phyloP scores from a whole-genome alignment of 108 stramenopile species.

The Pseudonitzschia delicatissima region DNA sequence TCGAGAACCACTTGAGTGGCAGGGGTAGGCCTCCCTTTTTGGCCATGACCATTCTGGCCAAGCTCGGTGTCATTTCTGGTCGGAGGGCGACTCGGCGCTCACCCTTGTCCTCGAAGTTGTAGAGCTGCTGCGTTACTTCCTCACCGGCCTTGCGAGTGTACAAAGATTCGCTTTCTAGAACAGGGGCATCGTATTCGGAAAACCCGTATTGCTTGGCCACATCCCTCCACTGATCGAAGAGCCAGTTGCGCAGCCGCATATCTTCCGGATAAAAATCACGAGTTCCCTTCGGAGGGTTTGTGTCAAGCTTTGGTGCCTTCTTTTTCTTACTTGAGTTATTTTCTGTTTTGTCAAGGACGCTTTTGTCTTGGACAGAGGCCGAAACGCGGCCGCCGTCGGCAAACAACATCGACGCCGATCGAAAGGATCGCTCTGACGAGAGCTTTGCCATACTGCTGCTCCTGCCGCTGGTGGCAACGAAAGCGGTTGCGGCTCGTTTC shows the following conservation, averaged over 20 bases:
- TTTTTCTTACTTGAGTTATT: conserved; percentile 11
- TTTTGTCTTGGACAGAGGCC: conserved; percentile 69
- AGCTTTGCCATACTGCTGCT: not conserved
- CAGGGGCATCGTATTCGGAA: conserved; percentile 97
- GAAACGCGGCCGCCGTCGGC: conserved; percentile 55
- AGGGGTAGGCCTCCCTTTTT: conserved; percentile 84
- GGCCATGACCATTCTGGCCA: conserved; percentile 98
- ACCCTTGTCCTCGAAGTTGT: conserved; percentile 96
- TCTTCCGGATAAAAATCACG: conserved; percentile 98
- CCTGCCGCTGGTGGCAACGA: not conserved
- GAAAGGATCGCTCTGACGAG: not conserved
- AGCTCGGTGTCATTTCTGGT: conserved; percentile 97
- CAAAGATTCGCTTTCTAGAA: conserved; percentile 88
- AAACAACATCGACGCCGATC: not conserved
- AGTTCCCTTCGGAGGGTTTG: conserved; percentile 94
- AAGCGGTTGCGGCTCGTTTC: conserved; percentile 3
- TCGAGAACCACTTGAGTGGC: conserved; percentile 95
- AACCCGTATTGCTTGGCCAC: conserved; percentile 85
- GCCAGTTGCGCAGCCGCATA: conserved; percentile 89
- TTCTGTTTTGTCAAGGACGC: conserved; percentile 51
- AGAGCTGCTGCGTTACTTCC: conserved; percentile 97
- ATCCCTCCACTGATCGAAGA: conserved; percentile 89
- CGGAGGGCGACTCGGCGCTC: conserved; percentile 83
- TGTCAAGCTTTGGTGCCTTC: conserved; percentile 56
- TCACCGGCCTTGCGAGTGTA: conserved; percentile 98